A percentile compares a stretch with the other conserved stretches of the same genome.
These are phyloP conservation scores for Gracilaria gracilis DNA, from an alignment of 23 red algal genomes.

Conservation along the genomic window DNA sequence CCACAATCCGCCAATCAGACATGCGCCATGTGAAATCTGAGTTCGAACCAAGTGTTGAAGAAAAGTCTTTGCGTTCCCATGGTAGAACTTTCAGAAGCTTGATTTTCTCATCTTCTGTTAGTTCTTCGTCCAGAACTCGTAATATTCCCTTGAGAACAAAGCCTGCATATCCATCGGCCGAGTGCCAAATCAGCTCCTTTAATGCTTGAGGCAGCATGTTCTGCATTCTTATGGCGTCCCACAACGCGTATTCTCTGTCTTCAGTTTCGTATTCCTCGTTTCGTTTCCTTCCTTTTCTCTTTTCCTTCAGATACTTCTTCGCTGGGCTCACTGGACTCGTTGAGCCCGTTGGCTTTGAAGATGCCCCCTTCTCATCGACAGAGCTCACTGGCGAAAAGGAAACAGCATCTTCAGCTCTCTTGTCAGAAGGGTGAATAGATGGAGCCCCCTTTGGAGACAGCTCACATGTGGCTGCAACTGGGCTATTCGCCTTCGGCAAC, in stretches of 20 bases:
- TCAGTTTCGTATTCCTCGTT: neutral
- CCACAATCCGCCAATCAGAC: slow-evolving; percentile 7
- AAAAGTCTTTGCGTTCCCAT: slow-evolving; percentile 27
- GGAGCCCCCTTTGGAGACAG: neutral
- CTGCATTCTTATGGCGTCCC: slow-evolving; percentile 24
- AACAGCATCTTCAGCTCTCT: neutral
- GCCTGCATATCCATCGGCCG: neutral
- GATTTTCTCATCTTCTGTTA: slow-evolving; percentile 18
- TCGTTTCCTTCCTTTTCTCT: slow-evolving; percentile 9
- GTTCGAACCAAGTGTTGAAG: neutral
- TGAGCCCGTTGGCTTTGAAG: neutral
- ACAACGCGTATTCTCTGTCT: slow-evolving; percentile 15
- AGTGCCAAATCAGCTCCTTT: slow-evolving; percentile 1
- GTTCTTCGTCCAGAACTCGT: neutral
- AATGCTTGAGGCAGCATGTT: slow-evolving; percentile 5
- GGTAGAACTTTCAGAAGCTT: neutral
- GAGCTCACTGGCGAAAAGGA: slow-evolving; percentile 1
- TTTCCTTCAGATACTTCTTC: neutral
- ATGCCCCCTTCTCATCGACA: neutral
- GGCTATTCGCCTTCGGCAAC: neutral
- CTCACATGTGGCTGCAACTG: neutral
- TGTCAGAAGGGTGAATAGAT: no score
- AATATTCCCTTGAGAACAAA: slow-evolving; percentile 23
- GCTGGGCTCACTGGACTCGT: no score
- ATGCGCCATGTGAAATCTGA: neutral